Percentiles rank a stretch among this genome's conserved stretches.
Evolutionary conservation across 169 alveolate genomes (phyloP).

Genomic region (Eimeria praecox): DNA sequence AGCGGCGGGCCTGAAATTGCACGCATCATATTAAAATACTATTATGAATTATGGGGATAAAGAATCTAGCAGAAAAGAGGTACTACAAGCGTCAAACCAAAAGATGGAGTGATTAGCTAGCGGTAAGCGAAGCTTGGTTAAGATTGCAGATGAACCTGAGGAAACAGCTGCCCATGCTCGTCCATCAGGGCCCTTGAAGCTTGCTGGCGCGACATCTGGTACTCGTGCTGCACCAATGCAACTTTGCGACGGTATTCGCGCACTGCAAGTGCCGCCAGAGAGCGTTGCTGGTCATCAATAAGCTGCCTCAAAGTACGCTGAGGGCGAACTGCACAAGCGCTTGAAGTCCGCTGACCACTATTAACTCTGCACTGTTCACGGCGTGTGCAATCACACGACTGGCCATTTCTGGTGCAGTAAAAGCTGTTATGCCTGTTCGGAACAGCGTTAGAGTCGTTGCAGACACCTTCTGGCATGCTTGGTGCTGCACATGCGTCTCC

Average conservation of each 20-base stretch:
- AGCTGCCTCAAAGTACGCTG: conserved; percentile 67
- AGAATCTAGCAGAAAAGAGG: background rate
- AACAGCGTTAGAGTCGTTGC: background rate
- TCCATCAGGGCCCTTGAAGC: conserved; percentile 76
- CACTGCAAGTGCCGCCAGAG: conserved; percentile 47
- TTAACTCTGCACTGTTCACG: background rate
- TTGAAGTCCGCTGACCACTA: background rate
- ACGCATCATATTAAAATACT: background rate
- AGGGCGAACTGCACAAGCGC: conserved; percentile 24
- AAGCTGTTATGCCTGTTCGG: background rate
- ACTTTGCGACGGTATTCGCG: conserved; percentile 53
- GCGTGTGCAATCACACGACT: background rate
- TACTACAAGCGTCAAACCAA: background rate
- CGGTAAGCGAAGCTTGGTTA: background rate
- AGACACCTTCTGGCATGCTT: background rate
- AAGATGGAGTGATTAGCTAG: background rate
- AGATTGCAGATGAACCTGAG: conserved; percentile 29
- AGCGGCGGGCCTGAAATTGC: conserved; percentile 75
- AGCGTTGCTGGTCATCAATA: conserved; percentile 68
- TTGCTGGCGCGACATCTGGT: conserved; percentile 67
- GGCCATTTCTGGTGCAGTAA: conserved; percentile 13
- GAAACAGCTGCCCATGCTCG: conserved; percentile 76
- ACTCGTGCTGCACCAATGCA: conserved; percentile 57
- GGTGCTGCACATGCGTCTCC: background rate
- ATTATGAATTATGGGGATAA: background rate